Base-by-base conservation (phyloP, 805 yeast genomes). In the Candida silvicultrix region DNA sequence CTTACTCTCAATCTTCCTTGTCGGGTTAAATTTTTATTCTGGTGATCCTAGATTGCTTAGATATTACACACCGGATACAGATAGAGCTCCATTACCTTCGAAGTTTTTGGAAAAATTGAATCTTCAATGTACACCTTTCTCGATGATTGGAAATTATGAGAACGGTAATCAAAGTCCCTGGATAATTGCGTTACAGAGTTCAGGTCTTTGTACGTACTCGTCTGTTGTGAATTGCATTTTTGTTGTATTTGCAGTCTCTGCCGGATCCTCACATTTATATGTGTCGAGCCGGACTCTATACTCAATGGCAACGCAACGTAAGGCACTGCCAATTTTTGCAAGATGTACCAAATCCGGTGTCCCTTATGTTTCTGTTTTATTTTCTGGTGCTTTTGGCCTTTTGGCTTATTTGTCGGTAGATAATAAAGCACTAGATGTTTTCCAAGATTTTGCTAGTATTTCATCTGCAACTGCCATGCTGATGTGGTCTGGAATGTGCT, bases 401-500 rank as follows among this genome's bases (percentile, higher is more conserved):
- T 63, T 85, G 34, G 75, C 89, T 0, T 85, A 69, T 59, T 58
- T 84, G 20, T 76, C 86, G 3, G 80, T 83, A 5, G 72, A 78
- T 39, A 69, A 74, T 45, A 62, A 70, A 35, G 81, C 89, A 0
- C 76, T 84, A 15, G 63, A 68, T 15, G 83, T 83, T 5, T 86
- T 87, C 53, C 84, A 78, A 49, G 77, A 83, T 54, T 66, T 86
- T 47, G 75, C 85, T 8, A 80, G 81, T 53, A 71, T 86, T 32
- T 76, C 86, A 44, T 80, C 90, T 2, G 78, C 90, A 0, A 76
- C 90, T 1, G 90, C 89, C 0, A 75, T 88, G 44, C 64, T 89
- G 32, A 88, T 85, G 38, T 89, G 96, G 96, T 65, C 73, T 52
- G 85, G 88, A 5, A 78, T 84, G 76, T 80, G 85, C 53, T 58